phyloP scores from a whole-genome alignment of 345 rosid genomes.

The Salix arbutifolia region DNA sequence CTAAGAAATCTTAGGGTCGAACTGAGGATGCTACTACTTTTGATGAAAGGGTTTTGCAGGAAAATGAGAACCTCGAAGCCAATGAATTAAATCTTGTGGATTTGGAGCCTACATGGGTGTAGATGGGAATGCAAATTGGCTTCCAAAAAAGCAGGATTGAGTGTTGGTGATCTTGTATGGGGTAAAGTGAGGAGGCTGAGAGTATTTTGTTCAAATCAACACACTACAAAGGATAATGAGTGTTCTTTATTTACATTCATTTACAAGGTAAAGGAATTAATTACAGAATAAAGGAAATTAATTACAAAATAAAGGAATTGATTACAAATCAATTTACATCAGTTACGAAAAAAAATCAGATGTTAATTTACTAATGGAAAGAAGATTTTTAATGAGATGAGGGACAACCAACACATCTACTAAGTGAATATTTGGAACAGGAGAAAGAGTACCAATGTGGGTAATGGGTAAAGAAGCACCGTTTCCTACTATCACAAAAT shows the following conservation, averaged over 20 bases:
- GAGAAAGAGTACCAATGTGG: not conserved
- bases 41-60: not conserved
- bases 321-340: too few relatives aligned
- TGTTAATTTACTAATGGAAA: conserved; percentile 13
- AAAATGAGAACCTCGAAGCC: conserved; percentile 8
- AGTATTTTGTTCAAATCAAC: too few relatives aligned
- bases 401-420: conserved; percentile 10
- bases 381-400: conserved; percentile 10
- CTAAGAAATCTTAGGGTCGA: conserved; percentile 6
- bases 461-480: conserved; percentile 8
- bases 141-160: conserved; percentile 17
- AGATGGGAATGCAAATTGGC: conserved; percentile 10
- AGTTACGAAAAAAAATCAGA: not conserved
- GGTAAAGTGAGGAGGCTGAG: conserved; percentile 50
- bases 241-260: too few relatives aligned
- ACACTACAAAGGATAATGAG: too few relatives aligned
- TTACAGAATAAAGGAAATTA: too few relatives aligned
- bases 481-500: conserved; percentile 11
- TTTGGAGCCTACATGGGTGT: conserved; percentile 8
- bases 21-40: not conserved
- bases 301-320: too few relatives aligned
- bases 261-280: too few relatives aligned
- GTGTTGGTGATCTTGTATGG: conserved; percentile 72
- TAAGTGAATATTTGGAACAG: not conserved
- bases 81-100: conserved; percentile 15